Percentiles rank a stretch among this genome's conserved stretches.
Evolutionary conservation across 495 filamentous ascomycete species (phyloP).

Genomic region (Penicillium waksmanii): DNA sequence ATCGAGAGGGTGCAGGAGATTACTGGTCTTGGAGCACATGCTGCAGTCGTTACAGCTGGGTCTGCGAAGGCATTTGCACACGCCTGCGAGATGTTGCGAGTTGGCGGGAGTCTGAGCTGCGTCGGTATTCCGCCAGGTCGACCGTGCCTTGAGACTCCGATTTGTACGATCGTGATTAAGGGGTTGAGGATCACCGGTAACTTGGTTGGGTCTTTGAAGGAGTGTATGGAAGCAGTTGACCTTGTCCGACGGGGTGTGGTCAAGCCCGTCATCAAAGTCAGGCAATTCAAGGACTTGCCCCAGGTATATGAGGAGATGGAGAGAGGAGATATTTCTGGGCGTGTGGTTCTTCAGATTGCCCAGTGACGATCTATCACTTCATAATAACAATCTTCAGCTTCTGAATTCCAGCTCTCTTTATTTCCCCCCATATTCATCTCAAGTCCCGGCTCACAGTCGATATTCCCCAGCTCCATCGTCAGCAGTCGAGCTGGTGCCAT

Average conservation of each 20-base stretch:
- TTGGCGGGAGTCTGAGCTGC: constrained; percentile 53
- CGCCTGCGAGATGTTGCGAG: constrained; percentile 54
- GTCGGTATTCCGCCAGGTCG: constrained; percentile 51
- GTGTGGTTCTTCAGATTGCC: constrained; percentile 41
- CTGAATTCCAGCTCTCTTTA: background rate
- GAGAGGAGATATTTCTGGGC: constrained; percentile 46
- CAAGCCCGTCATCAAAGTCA: constrained; percentile 48
- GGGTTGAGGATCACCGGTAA: constrained; percentile 51
- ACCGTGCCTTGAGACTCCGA: constrained; percentile 47
- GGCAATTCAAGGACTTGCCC: constrained; percentile 48
- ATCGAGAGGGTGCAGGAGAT: constrained; percentile 43
- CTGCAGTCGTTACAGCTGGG: constrained; percentile 48
- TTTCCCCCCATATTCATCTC: background rate
- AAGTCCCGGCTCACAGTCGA: background rate
- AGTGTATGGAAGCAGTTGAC: constrained; percentile 56
- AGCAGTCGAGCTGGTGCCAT: constrained; percentile 30
- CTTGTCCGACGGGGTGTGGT: constrained; percentile 49
- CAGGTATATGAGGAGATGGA: constrained; percentile 52
- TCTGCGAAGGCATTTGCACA: constrained; percentile 49
- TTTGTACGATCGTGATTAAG: constrained; percentile 53
- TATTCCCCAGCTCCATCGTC: background rate
- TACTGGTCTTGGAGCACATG: constrained; percentile 48
- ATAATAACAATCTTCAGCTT: background rate
- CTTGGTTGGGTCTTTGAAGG: constrained; percentile 52
- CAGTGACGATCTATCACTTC: constrained; percentile 16